Evolutionary conservation across 1,284 basidiomycete species (phyloP), one percentile per base, ranked within the genome.

Genomic region (Sparassis latifolia): DNA sequence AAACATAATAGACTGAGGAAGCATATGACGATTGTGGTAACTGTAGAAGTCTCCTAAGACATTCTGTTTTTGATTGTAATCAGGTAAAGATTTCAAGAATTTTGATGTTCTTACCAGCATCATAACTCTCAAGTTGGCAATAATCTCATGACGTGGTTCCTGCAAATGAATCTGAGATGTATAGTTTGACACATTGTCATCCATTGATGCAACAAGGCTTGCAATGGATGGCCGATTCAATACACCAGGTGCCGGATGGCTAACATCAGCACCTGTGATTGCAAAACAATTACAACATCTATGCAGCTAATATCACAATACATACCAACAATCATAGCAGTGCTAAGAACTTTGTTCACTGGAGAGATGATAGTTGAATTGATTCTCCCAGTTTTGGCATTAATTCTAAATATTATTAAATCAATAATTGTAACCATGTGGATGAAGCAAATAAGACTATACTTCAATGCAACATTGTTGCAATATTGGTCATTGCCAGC

Each of bases 391-490:
- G 75, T 58, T 38, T 75, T 74, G 0, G 71, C 67, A 58, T 79
- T 78, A 33, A 79, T 61, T 61, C 76, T 78, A 49, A n/a, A 33
- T 30, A n/a, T 20, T 20, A 41, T 37, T 10, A 32, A n/a, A 43
- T 50, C 1, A 49, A 31, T 5, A 28, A 1, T 12, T 20, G 29
- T 33, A 2, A n/a, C 10, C 10, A 12, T n/a, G 7, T 7, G 29
- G n/a, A 20, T 20, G 20, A 20, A 20, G 20, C 20, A 29, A 40
- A 6, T 4, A 20, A 48, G 44, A 20, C 55, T 67, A 40, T 49
- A 76, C 78, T 79, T 79, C 5, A 79, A 53, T 0, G 71, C 72
- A 27, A 79, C 64, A 50, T 79, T 79, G 55, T 76, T 77, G 56
- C 61, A 69, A 49, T 77, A 79, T 42, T 78, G 76, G 42, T 72